A percentile compares a stretch with the other conserved stretches of the same genome.
These are phyloP conservation scores for Colletotrichum caudatum DNA, from an alignment of 2,329 filamentous ascomycete species.

Conservation along the genomic window DNA sequence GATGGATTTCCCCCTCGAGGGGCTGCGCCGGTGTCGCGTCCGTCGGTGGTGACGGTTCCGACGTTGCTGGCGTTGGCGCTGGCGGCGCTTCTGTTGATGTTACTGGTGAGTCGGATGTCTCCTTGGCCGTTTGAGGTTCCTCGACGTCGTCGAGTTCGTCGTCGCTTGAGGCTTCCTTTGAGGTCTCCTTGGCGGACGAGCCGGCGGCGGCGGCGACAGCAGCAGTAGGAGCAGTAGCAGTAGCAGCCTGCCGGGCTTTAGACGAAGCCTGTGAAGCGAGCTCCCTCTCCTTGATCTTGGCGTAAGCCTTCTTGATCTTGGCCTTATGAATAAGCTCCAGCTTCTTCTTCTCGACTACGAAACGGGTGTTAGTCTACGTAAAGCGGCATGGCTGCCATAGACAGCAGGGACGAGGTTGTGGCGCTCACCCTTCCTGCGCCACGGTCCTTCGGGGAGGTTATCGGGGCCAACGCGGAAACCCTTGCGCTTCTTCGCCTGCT, in stretches of 20 bases:
- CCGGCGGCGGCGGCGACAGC: constrained; percentile 30
- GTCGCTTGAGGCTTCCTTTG: constrained; percentile 42
- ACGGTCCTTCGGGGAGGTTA: constrained; percentile 90
- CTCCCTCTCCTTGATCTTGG: constrained; percentile 81
- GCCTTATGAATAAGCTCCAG: constrained; percentile 89
- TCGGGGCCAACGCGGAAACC: constrained; percentile 90
- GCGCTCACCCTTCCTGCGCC: constrained; percentile 77
- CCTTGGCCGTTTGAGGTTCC: constrained; percentile 43
- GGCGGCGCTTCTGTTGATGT: constrained; percentile 12
- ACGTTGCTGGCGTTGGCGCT: constrained; percentile 7
- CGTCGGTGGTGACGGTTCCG: constrained; percentile 7
- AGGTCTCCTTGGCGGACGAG: constrained; percentile 40
- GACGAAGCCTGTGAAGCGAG: constrained; percentile 44
- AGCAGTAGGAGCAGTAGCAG: constrained; percentile 16
- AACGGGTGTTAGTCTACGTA: constrained; percentile 1
- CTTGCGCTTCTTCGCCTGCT: constrained; percentile 67
- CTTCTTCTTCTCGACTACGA: constrained; percentile 86
- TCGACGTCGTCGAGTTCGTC: constrained; percentile 39
- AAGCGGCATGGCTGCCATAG: constrained; percentile 3
- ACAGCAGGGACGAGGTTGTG: constrained; percentile 1
- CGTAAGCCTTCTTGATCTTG: constrained; percentile 92
- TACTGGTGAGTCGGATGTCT: constrained; percentile 48
- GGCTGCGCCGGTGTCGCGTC: constrained; percentile 16
- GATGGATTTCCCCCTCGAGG: constrained; percentile 51
- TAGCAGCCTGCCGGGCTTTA: constrained; percentile 35